Evolutionary conservation across 78 protist species (phyloP).

Genomic region (Blattamonas nauphoetae): DNA sequence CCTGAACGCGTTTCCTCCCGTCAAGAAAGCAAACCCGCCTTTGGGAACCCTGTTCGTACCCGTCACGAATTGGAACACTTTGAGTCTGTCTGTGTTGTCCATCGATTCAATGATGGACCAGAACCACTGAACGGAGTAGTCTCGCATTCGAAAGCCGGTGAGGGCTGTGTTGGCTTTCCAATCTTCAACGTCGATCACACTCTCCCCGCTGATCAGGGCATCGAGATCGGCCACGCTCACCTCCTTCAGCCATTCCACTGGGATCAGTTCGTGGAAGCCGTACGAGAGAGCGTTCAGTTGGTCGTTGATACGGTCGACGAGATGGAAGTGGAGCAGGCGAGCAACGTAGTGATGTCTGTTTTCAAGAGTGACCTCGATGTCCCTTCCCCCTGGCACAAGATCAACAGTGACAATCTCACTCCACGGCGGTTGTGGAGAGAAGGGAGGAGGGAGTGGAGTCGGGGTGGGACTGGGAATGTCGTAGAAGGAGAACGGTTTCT

Average conservation of each 20-base stretch:
- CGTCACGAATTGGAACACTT: slow-evolving; percentile 19
- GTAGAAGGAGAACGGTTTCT: no score
- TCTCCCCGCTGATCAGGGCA: neutral
- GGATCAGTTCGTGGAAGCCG: slow-evolving; percentile 28
- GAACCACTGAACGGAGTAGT: slow-evolving; percentile 6
- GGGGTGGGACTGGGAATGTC: no score
- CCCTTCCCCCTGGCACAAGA: neutral
- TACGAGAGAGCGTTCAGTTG: neutral
- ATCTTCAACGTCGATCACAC: slow-evolving; percentile 10
- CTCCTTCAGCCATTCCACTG: neutral
- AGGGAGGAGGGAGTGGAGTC: no score
- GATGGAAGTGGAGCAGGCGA: neutral
- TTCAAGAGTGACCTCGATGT: slow-evolving; percentile 7
- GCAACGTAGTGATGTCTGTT: neutral
- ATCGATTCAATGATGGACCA: slow-evolving; percentile 4
- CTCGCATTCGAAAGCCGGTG: no score
- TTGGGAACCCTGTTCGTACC: slow-evolving; percentile 9
- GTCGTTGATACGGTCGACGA: neutral
- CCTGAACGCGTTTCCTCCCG: neutral
- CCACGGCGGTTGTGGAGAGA: no score
- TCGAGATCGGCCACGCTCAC: slow-evolving; percentile 9
- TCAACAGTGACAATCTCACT: no score
- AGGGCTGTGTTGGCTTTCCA: slow-evolving; percentile 21
- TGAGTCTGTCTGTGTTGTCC: neutral
- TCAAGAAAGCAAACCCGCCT: slow-evolving; percentile 5